A percentile compares a stretch with the other conserved stretches of the same genome.
phyloP scores from a whole-genome alignment of 345 rosid genomes.

The Arabidopsis thaliana region DNA sequence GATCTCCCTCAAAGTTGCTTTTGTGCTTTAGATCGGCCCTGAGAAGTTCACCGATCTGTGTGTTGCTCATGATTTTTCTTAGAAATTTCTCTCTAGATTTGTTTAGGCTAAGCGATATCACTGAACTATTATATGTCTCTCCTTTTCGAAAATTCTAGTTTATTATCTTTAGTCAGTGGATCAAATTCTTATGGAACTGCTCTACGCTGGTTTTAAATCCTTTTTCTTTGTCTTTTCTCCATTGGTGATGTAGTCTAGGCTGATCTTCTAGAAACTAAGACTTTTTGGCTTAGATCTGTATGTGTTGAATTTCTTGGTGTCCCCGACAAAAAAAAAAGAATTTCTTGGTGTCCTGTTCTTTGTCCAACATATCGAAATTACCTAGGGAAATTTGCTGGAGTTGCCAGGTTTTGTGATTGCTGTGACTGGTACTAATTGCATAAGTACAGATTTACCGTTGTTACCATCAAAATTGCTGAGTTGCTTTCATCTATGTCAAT shows the following conservation, averaged over 20 bases:
- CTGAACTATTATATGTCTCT: neutral
- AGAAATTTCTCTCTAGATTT: neutral
- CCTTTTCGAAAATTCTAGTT: neutral
- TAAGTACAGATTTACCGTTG: neutral
- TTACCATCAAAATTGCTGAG: neutral
- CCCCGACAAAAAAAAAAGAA: neutral
- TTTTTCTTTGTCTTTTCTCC: too few relatives aligned
- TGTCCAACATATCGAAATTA: neutral
- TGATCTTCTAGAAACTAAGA: too few relatives aligned
- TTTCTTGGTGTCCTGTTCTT: neutral
- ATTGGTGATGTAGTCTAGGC: too few relatives aligned
- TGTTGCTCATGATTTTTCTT: conserved; percentile 4
- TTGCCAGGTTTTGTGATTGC: neutral
- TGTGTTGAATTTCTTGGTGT: neutral
- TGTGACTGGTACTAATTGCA: neutral
- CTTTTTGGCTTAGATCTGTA: conserved; percentile 3
- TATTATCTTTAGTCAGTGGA: neutral
- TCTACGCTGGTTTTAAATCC: too few relatives aligned
- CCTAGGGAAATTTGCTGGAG: neutral
- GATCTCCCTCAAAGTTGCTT: neutral
- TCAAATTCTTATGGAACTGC: neutral
- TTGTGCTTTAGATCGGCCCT: neutral
- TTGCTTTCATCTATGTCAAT: conserved; percentile 7
- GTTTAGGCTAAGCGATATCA: conserved; percentile 6
- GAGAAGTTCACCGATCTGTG: conserved; percentile 27